Evolutionary conservation across 192 early-diverging fungal species (phyloP), one percentile per base, ranked within the genome.

Genomic region (Gamsiella multidivaricata): DNA sequence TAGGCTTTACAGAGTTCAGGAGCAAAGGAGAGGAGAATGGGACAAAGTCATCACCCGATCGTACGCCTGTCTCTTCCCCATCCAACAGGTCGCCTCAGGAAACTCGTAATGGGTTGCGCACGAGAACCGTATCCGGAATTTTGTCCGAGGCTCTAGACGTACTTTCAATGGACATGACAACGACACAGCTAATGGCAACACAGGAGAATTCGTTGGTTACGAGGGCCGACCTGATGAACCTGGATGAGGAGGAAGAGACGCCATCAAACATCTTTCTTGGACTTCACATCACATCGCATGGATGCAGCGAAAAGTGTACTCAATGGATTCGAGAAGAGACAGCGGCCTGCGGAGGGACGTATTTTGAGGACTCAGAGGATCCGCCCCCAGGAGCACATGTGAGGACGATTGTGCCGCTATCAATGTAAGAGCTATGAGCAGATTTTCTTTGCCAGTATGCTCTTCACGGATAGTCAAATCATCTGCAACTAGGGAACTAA

Each of bases 391-490:
- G 58, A 26, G 59, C 61, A 14, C 37, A 34, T n/a, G 42, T 78
- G 8, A 25, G 32, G 14, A 69, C 74, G 5, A 62, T 78, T 32
- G 65, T 78, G 0, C 74, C 65, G 2, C 34, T 64, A 15, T 34
- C 53, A 22, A 78, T 61, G 74, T 78, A 65, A 64, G 62, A n/a
- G n/a, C n/a, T n/a, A n/a, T n/a, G n/a, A n/a, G 18, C 41, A n/a
- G n/a, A n/a, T n/a, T n/a, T n/a, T 42, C 41, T 42, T 42, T 42
- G 41, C 41, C 11, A 15, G 18, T n/a, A n/a, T n/a, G 18, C 18
- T 42, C 41, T 42, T 42, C 18, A 18, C 41, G 41, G 11, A 42
- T 1, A 11, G 18, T 3, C 41, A 11, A 15, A 15, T 42, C 41
- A 42, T 42, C 41, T 42, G 41, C 39, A 41, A 14, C 8, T 10